phyloP scores from a whole-genome alignment of 2,329 filamentous ascomycete species.

The Grosmannia penicillata region DNA sequence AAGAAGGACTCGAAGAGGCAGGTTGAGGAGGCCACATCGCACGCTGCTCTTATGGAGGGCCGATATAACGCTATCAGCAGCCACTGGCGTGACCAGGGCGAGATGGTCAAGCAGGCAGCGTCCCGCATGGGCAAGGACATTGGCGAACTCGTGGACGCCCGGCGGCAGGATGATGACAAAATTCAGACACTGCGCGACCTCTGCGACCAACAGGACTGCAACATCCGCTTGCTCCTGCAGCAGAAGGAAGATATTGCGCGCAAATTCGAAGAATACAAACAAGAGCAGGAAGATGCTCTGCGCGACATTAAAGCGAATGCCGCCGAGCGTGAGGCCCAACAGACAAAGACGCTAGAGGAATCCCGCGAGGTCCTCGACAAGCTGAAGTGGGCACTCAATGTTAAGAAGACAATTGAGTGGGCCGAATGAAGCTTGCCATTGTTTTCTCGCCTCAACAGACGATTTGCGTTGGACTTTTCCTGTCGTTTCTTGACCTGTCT shows the following conservation, averaged over 20 bases:
- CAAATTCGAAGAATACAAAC: slow-evolving; percentile 50
- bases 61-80: slow-evolving; percentile 52
- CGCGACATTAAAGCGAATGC: slow-evolving; percentile 43
- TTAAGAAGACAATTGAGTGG: slow-evolving; percentile 45
- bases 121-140: slow-evolving; percentile 38
- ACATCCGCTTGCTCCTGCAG: slow-evolving; percentile 43
- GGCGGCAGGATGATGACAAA: slow-evolving; percentile 45
- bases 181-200: slow-evolving; percentile 51
- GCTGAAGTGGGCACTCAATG: slow-evolving; percentile 57
- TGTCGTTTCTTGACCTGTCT: neutral
- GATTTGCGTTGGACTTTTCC: neutral
- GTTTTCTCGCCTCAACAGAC: too few relatives aligned
- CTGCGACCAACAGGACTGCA: slow-evolving; percentile 58
- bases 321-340: slow-evolving; percentile 42
- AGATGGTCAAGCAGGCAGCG: slow-evolving; percentile 40
- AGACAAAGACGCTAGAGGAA: slow-evolving; percentile 42
- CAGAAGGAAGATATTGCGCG: slow-evolving; percentile 47
- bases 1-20: slow-evolving; percentile 44
- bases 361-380: slow-evolving; percentile 47
- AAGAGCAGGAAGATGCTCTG: slow-evolving; percentile 46
- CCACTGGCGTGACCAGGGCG: slow-evolving; percentile 53
- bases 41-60: slow-evolving; percentile 53
- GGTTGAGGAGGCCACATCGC: slow-evolving; percentile 49
- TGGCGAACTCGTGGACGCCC: slow-evolving; percentile 35
- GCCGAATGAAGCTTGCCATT: slow-evolving; percentile 28